Conservation (phyloP, 352 stramenopile species). For the Thraustotheca clavata region DNA sequence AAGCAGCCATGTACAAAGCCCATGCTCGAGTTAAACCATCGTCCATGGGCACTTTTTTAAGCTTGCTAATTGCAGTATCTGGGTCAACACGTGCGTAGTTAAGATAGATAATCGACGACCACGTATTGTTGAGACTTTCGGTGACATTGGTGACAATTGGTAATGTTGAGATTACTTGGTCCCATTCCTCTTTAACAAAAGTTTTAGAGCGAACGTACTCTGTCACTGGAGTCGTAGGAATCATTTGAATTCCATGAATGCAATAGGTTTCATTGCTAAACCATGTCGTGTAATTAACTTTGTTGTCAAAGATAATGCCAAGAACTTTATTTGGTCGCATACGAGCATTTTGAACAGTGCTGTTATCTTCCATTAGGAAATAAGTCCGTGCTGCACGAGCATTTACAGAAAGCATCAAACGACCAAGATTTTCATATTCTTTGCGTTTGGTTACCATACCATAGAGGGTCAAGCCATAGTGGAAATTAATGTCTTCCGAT, state of each 20-base stretch:
- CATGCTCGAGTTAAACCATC: conserved; percentile 72
- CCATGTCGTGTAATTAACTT: conserved; percentile 72
- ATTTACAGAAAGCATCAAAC: conserved; percentile 47
- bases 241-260: conserved; percentile 79
- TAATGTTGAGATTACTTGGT: conserved; percentile 37
- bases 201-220: conserved; percentile 44
- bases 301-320: conserved; percentile 76
- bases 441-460: conserved; percentile 32
- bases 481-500: conserved; percentile 60
- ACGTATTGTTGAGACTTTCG: conserved; percentile 53
- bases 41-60: conserved; percentile 54
- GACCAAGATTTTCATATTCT: conserved; percentile 36
- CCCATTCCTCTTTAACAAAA: conserved; percentile 59
- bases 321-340: conserved; percentile 43
- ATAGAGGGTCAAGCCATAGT: conserved; percentile 47
- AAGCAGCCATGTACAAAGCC: conserved; percentile 45
- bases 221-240: conserved; percentile 47
- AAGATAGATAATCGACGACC: conserved; percentile 59
- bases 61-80: conserved; percentile 32
- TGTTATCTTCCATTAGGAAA: conserved; percentile 54
- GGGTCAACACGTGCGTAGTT: conserved; percentile 64
- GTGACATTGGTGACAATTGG: conserved; percentile 33
- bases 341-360: conserved; percentile 38
- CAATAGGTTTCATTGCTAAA: conserved; percentile 54
- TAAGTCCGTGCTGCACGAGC: conserved; percentile 50